Evolutionary conservation across 2,329 filamentous ascomycete species (phyloP), one percentile per base, ranked within the genome.

Genomic region (Emmonsiellopsis sp.): DNA sequence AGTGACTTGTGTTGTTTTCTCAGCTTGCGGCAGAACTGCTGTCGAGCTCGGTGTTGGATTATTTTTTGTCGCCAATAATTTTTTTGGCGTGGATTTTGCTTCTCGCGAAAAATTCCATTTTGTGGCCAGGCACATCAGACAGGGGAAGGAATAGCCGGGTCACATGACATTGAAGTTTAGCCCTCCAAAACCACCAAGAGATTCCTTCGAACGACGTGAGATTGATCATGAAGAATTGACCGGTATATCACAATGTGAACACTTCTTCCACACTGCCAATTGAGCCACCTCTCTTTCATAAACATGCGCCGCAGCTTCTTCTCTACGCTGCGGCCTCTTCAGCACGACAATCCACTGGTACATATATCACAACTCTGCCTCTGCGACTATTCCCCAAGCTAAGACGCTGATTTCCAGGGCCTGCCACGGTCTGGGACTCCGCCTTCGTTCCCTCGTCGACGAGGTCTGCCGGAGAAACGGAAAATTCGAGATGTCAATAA

Each of bases 281-380:
- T 49, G 35, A 40, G 49, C 50, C 35, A 44, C 20, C 47, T 49
- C 5, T n/a, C 16, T 5, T 15, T 10, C 7, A 45, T 32, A 40
- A 65, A 53, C 20, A 69, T 74, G 64, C 70, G 68, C 54, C 66
- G 67, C 62, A 72, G 74, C 53, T 61, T 77, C 37, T 83, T 89
- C 61, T 85, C 84, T 9, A 79, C 75, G 3, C 62, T 77, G 32
- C 67, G 75, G 34, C 60, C 63, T 11, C 68, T 86, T 34, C 76
- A 75, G 52, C 91, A 96, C 84, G 91, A 95, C 61, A 96, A 95
- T 61, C 91, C 91, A 3, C 71, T 95, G 66, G 91, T 94, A 74
- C 63, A 62, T 57, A 38, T n/a, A 44, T 43, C 11, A 20, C 2
- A 31, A 10, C 13, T 41, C 20, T 20, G 42, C 7, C 26, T 43